Percentiles rank a stretch among this genome's conserved stretches.
Evolutionary conservation across 495 filamentous ascomycete genomes (phyloP).

Genomic region (Penicillium turbatum): DNA sequence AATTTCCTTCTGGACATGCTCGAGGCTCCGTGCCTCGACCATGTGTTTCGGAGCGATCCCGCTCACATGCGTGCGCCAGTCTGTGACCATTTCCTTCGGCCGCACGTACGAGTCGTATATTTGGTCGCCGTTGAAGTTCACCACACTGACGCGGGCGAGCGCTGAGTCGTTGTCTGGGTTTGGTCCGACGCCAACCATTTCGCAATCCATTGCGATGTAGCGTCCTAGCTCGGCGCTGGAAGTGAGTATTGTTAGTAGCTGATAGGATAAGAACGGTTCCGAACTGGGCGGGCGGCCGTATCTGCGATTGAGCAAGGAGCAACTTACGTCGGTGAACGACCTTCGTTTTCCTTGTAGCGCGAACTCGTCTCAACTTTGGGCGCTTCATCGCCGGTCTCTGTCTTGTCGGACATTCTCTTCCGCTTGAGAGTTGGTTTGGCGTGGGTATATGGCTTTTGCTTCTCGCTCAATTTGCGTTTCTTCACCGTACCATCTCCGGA

Average conservation of each 20-base stretch:
- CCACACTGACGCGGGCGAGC: constrained; percentile 78
- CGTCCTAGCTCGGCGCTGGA: constrained; percentile 61
- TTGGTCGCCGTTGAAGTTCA: constrained; percentile 87
- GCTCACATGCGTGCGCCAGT: constrained; percentile 83
- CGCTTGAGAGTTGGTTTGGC: constrained; percentile 18
- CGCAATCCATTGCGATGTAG: constrained; percentile 91
- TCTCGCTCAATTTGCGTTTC: constrained; percentile 34
- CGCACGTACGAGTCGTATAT: constrained; percentile 88
- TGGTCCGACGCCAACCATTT: constrained; percentile 92
- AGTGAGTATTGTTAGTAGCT: constrained; percentile 10
- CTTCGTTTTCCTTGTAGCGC: constrained; percentile 45
- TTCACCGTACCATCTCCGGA: constrained; percentile 32
- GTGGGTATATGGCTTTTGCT: constrained; percentile 20
- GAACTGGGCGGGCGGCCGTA: background rate
- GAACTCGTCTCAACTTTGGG: constrained; percentile 17
- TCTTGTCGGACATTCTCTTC: constrained; percentile 33
- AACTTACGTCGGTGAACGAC: constrained; percentile 44
- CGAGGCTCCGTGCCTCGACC: constrained; percentile 60
- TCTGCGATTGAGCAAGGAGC: too few species aligned
- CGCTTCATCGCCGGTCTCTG: constrained; percentile 10
- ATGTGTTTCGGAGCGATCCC: constrained; percentile 73
- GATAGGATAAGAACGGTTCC: background rate
- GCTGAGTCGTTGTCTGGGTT: constrained; percentile 59
- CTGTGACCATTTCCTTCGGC: constrained; percentile 69
- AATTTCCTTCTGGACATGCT: constrained; percentile 69